These are phyloP conservation scores for Syzygium oleosum DNA, from an alignment of 345 rosid species.

Conservation along the genomic window DNA sequence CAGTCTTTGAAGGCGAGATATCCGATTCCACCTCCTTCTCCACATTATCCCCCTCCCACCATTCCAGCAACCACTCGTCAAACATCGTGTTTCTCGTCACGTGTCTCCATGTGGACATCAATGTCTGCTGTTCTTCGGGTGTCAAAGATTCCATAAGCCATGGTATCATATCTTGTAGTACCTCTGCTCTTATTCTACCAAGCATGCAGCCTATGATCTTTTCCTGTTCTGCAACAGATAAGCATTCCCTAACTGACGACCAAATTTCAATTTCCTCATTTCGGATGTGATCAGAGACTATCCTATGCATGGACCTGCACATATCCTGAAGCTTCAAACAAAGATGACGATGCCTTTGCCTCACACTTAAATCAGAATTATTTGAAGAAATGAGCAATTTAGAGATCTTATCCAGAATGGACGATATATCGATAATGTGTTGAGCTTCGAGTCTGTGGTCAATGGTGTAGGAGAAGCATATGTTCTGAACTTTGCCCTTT, in stretches of 20 bases:
- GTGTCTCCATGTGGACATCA: constrained; percentile 53
- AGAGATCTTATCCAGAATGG: constrained; percentile 55
- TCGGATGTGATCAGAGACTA: constrained; percentile 55
- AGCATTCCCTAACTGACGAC: constrained; percentile 50
- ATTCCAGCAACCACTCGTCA: constrained; percentile 73
- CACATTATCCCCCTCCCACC: constrained; percentile 53
- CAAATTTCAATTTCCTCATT: constrained; percentile 77
- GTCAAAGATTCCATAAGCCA: constrained; percentile 63
- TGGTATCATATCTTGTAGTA: constrained; percentile 65
- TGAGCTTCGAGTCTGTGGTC: constrained; percentile 60
- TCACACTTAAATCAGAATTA: constrained; percentile 8
- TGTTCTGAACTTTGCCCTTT: constrained; percentile 47
- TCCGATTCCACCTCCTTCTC: constrained; percentile 13
- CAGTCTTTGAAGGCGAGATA: constrained; percentile 11
- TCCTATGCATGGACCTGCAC: constrained; percentile 54
- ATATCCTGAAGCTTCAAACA: constrained; percentile 51
- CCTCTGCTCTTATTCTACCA: constrained; percentile 64
- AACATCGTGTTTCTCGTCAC: constrained; percentile 76
- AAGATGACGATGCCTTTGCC: constrained; percentile 21
- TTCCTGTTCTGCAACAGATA: constrained; percentile 66
- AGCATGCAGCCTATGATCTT: constrained; percentile 58
- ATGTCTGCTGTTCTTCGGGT: constrained; percentile 42
- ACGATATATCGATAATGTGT: constrained; percentile 38
- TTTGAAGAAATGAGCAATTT: constrained; percentile 24
- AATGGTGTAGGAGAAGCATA: constrained; percentile 52